Base-by-base conservation (phyloP, 148 eudicot genomes). In the Gaultheria prostrata region DNA sequence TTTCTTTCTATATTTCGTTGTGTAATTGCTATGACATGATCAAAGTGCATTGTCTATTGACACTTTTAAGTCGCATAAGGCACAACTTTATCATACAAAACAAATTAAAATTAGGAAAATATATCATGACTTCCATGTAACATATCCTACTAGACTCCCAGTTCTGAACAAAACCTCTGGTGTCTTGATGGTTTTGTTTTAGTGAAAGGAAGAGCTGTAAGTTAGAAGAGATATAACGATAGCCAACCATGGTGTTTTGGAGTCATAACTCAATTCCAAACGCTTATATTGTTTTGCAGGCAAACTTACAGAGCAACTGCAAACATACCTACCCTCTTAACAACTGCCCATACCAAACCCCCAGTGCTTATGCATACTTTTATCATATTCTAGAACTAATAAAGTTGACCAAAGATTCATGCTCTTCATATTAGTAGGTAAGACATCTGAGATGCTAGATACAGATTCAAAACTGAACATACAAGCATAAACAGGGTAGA, bases 401-500 rank as follows among this genome's bases (percentile, higher is more conserved):
- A 51, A 50, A 76, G 18, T 28, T 76, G 79, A 33, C 79, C 10
- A 15, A 3, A 76, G 35, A 35, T 49, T 76, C 79, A 76, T 24
- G 24, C 14, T 14, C 79, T 21, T 49, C 56, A 49, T 49, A 46
- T 9, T 63, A 13, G n/a, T 4, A 46, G 49, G 46, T 74, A 32
- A 32, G 73, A 46, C 78, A 43, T 76, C 53, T 43, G 54, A 76
- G 77, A 76, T 76, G n/a, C 48, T 49, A 59, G 80, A 50, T n/a
- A 11, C 24, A 73, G 39, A 73, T 43, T 45, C 78, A 74, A 18
- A 35, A 35, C 80, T 48, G 49, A 12, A 50, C 15, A 26, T 28
- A 75, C 24, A 76, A 46, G 79, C 79, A 63, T 2, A 26, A 76
- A 76, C 32, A 48, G n/a, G 12, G 56, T 24, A 48, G 3, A 74